Base-by-base conservation (phyloP, 1,284 basidiomycete genomes). In the Rhodofomes roseus region DNA sequence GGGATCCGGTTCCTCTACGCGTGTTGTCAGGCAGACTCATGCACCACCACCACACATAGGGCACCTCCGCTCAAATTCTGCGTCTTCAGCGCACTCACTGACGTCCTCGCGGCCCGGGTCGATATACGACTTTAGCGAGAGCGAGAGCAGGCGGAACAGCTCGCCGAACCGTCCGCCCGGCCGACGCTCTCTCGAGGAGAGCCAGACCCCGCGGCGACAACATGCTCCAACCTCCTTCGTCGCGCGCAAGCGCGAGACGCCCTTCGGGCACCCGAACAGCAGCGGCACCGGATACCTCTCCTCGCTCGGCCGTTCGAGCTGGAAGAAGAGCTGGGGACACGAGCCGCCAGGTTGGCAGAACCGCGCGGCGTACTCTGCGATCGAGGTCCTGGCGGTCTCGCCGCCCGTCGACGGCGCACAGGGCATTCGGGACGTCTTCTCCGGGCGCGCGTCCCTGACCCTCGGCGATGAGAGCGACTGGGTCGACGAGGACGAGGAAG, bases 241-340 rank as follows among this genome's bases (percentile, higher is more conserved):
- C 39, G 90, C 90, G 16, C 88, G 90, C 70, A 92, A 91, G 71
- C 81, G 87, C 41, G 77, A 81, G 59, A 86, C 82, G 1, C 82
- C 87, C 1, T 91, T 91, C 68, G 74, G 76, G 65, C 86, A 82
- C 62, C 85, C 86, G 25, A 48, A 8, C 11, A 73, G 73, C n/a
- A 71, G 75, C 41, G 63, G 66, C 61, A 70, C 61, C 63, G 72
- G 76, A 52, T 73, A 75, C 57, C 73, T 76, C 6, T 76, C 68
- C 54, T 79, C 81, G 3, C 66, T 85, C 39, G 83, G 86, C 25
- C 81, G 89, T n/a, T 85, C 87, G 20, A 89, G 89, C 68, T 93
- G 90, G 90, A 92, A 90, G 78, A 92, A 91, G 72, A 84, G 87
- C 8, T 93, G 91, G 91, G 90, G 90, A 0, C 75, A 86, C 34